Percentiles rank a stretch among this genome's conserved stretches.
These are phyloP conservation scores for Hericium rajendrae DNA, from an alignment of 768 basidiomycete genomes.

Conservation along the genomic window DNA sequence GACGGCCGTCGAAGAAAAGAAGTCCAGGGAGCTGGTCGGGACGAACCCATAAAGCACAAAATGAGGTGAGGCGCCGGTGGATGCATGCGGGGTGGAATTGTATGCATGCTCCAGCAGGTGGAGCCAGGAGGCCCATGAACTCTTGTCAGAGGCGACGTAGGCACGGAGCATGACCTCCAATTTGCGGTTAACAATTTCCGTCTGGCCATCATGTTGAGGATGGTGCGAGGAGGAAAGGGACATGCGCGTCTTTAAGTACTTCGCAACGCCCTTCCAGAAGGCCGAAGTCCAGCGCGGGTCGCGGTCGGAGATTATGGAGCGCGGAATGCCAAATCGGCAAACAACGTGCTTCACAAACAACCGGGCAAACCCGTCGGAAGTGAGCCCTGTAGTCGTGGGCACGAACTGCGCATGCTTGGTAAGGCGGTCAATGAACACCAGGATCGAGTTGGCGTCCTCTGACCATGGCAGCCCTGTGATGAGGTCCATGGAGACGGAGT, in stretches of 20 bases:
- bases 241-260: not conserved
- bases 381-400: slow-evolving; percentile 9
- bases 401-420: slow-evolving; percentile 24
- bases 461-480: too few relatives aligned
- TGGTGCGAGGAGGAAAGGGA: not conserved
- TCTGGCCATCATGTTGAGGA: not conserved
- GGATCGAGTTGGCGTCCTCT: too few relatives aligned
- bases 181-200: not conserved
- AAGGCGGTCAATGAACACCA: slow-evolving; percentile 15
- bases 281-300: not conserved
- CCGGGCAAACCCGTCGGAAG: slow-evolving; percentile 1
- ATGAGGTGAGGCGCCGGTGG: slow-evolving; percentile 10
- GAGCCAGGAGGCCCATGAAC: too few relatives aligned
- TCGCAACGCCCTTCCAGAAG: slow-evolving; percentile 1
- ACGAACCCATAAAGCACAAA: slow-evolving; percentile 14
- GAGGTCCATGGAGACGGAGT: too few relatives aligned
- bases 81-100: slow-evolving; percentile 11
- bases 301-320: not conserved
- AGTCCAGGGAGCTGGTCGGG: not conserved
- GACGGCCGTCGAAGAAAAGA: not conserved
- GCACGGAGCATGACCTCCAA: slow-evolving; percentile 2
- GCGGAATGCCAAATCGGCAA: not conserved
- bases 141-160: not conserved
- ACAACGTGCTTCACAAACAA: slow-evolving; percentile 7
- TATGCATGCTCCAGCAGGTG: slow-evolving; percentile 1